A percentile compares a stretch with the other conserved stretches of the same genome.
Conservation (phyloP, 2,329 filamentous ascomycete species). For the Beauveria varroae region DNA sequence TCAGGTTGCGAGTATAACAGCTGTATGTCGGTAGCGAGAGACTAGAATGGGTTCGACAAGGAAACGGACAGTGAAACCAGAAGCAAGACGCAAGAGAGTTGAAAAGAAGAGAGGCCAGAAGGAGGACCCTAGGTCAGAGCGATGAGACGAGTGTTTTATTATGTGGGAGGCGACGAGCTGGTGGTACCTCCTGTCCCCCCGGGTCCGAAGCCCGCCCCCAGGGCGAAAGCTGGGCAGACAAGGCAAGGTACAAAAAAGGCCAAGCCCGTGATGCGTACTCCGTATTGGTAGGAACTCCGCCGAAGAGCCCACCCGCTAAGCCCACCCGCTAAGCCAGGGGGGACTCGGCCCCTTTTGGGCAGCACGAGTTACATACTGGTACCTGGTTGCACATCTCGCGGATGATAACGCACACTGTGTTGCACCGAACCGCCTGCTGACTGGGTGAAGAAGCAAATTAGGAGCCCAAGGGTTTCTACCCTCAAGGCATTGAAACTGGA, state of each 20-base stretch:
- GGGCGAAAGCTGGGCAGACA: background rate
- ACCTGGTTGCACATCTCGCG: background rate
- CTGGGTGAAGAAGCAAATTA: too few species aligned
- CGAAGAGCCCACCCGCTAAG: background rate
- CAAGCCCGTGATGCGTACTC: background rate
- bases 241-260: background rate
- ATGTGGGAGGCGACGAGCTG: background rate
- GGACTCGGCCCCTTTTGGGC: too few species aligned
- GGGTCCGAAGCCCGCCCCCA: background rate
- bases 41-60: slow-evolving; percentile 10
- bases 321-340: background rate
- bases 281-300: background rate
- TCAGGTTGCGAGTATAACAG: background rate
- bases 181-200: too few species aligned
- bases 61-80: background rate
- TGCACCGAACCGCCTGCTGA: too few species aligned
- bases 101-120: background rate
- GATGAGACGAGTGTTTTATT: slow-evolving; percentile 13
- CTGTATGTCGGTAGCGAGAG: slow-evolving; percentile 8
- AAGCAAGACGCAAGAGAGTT: background rate
- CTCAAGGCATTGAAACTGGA: too few species aligned
- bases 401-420: background rate
- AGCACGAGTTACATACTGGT: too few species aligned
- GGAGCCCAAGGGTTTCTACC: too few species aligned
- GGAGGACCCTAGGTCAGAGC: background rate